Base-by-base conservation (phyloP, 2,329 filamentous ascomycete species). In the Periconia sp. region DNA sequence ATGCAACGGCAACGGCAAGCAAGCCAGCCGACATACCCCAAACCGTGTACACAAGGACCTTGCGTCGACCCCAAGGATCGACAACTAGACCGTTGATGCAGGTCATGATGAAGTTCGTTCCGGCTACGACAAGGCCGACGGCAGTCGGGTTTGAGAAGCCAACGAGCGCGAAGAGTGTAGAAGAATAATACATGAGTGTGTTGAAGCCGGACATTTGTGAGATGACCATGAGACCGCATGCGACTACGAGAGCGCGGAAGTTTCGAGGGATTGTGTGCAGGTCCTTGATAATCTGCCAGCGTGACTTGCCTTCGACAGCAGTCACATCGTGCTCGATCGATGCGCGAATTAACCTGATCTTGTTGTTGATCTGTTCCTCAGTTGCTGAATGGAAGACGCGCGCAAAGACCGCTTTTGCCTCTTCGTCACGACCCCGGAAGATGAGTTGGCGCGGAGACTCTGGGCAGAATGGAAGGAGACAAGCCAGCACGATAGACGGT, bases 211-310 rank as follows among this genome's bases (percentile, higher is more conserved):
- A 65, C n/a, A 77, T 54, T 39, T 80, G 78, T 11, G 69, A 73
- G 29, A 79, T 74, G 13, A 74, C 77, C 75, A 79, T 79, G n/a
- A 79, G 55, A n/a, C 74, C 72, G 40, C 76, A 79, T 3, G 74
- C 76, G 29, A 68, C 63, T 26, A 77, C 56, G 11, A 78, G 60
- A 10, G 75, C 74, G 9, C 76, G 69, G 33, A 75, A 66, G 42
- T 77, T 78, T n/a, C 63, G 54, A 1, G 73, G 70, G 11, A 70
- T 61, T 10, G 65, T 62, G 42, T 78, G 74, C 17, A 80, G 71
- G 51, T 77, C 71, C 56, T 75, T 76, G 42, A 76, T 56, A 8
- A 73, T 65, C 52, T 66, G 73, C 60, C 72, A 73, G 3, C 59
- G 51, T 15, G 68, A 70, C 45, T 73, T 74, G n/a, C 67, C 69